phyloP scores from a whole-genome alignment of 108 stramenopile genomes.

The Nitzschia sp. region DNA sequence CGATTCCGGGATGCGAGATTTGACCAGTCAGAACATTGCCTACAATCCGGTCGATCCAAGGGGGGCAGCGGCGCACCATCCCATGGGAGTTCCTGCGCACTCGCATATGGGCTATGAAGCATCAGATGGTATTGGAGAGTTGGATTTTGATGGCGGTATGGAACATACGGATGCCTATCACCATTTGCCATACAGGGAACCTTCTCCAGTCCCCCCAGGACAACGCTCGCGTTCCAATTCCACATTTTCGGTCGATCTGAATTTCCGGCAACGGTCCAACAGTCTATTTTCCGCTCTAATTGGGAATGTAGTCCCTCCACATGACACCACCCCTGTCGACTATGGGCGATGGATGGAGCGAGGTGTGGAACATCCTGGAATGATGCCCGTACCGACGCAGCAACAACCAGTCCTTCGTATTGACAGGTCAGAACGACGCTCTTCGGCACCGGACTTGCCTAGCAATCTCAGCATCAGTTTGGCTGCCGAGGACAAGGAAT shows the following conservation, averaged over 20 bases:
- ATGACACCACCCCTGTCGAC: conserved; percentile 26
- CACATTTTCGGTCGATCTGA: conserved; percentile 33
- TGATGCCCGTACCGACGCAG: neutral
- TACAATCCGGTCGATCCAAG: neutral
- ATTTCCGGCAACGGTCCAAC: conserved; percentile 68
- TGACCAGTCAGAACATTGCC: conserved; percentile 8
- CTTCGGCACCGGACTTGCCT: conserved; percentile 4
- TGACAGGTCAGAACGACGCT: neutral
- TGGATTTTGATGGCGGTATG: conserved; percentile 72
- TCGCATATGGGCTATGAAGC: conserved; percentile 7
- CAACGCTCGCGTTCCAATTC: conserved; percentile 38
- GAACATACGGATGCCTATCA: conserved; percentile 8
- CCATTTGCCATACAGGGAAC: conserved; percentile 1
- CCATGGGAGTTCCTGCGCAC: neutral
- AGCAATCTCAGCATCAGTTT: conserved; percentile 16
- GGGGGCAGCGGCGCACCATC: neutral
- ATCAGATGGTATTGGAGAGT: conserved; percentile 75
- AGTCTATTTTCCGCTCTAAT: conserved; percentile 61
- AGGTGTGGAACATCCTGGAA: conserved; percentile 2
- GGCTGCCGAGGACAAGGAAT: conserved; percentile 12
- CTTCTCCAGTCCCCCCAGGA: conserved; percentile 16
- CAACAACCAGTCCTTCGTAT: conserved; percentile 20
- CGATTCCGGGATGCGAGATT: conserved; percentile 4
- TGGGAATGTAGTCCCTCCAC: conserved; percentile 18
- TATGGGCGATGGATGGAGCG: conserved; percentile 75